Evolutionary conservation across 305 asterid genomes (phyloP).

Genomic region (Ilex paraguariensis): DNA sequence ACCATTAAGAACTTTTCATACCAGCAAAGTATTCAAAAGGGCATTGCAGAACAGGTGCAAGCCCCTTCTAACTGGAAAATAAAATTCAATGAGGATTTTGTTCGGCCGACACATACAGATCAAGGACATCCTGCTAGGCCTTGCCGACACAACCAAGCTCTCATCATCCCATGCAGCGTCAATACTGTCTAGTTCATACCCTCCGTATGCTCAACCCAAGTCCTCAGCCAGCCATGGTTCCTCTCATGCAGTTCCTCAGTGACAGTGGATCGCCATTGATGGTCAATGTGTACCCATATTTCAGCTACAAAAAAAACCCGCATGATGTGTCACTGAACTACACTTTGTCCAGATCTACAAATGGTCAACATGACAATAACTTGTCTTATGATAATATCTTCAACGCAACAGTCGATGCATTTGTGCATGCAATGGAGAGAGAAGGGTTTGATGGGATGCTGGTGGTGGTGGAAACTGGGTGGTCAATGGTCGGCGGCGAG

Average conservation of each 20-base stretch:
- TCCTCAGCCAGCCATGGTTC: constrained; percentile 22
- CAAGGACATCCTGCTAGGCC: constrained; percentile 18
- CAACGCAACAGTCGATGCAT: constrained; percentile 60
- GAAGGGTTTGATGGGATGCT: constrained; percentile 53
- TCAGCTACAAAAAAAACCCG: constrained; percentile 38
- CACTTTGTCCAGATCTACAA: constrained; percentile 47
- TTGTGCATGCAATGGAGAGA: constrained; percentile 64
- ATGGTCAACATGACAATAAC: constrained; percentile 25
- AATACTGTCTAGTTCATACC: constrained; percentile 45
- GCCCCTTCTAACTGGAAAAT: too few relatives aligned
- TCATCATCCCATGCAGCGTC: constrained; percentile 57
- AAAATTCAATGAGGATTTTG: too few relatives aligned
- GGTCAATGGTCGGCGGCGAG: constrained; percentile 66
- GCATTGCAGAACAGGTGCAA: too few relatives aligned
- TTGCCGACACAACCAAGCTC: constrained; percentile 31
- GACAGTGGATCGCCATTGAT: constrained; percentile 44
- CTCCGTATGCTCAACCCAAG: constrained; percentile 48
- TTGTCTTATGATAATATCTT: constrained; percentile 48
- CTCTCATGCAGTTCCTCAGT: constrained; percentile 36
- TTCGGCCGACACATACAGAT: too few relatives aligned
- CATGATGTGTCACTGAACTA: constrained; percentile 33
- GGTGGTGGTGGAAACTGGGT: constrained; percentile 75
- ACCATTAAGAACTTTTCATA: too few relatives aligned
- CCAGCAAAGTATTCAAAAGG: too few relatives aligned
- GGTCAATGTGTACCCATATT: constrained; percentile 70